Evolutionary conservation across 2,329 filamentous ascomycete genomes (phyloP), one percentile per base, ranked within the genome.

Genomic region (Blastomyces percursus): DNA sequence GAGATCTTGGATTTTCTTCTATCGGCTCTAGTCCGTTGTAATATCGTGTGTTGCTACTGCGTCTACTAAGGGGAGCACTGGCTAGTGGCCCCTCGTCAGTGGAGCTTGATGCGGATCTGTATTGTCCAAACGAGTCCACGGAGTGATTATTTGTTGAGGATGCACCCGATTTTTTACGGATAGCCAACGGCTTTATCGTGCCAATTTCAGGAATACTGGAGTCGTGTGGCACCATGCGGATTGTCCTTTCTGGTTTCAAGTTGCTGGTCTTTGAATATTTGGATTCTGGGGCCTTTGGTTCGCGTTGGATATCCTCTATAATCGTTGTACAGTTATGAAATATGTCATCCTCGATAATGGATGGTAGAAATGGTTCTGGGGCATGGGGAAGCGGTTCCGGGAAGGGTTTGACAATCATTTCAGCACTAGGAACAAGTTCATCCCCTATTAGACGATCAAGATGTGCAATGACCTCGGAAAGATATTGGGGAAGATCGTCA

Each of bases 401-500:
- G 32, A 80, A 80, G 62, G 81, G 83, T 12, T 74, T 74, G 32
- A 71, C 70, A 57, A 82, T 76, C 48, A 73, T 77, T 72, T 72
- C 71, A 60, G 54, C 70, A 66, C 48, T 64, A 38, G 64, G 61
- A 52, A 68, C 65, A 58, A 65, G 57, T 32, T 70, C 67, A n/a
- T 79, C 78, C 58, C 80, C 73, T 65, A 86, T 83, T 32, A 85
- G 73, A 21, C 79, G 78, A 71, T 86, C 83, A 14, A 86, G 76
- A 65, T 86, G 81, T 9, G 79, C 79, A 55, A 88, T 81, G 30
- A 88, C 80, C 56, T 84, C 81, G 40, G 83, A 79, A 51, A 86
- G 77, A 64, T 84, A 81, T 4, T 77, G 75, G 21, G 65, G 80
- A 73, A 73, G 76, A 71, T 68, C 78, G 67, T 68, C 76, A 67